phyloP scores from a whole-genome alignment of 345 rosid species.

The Draba incana region DNA sequence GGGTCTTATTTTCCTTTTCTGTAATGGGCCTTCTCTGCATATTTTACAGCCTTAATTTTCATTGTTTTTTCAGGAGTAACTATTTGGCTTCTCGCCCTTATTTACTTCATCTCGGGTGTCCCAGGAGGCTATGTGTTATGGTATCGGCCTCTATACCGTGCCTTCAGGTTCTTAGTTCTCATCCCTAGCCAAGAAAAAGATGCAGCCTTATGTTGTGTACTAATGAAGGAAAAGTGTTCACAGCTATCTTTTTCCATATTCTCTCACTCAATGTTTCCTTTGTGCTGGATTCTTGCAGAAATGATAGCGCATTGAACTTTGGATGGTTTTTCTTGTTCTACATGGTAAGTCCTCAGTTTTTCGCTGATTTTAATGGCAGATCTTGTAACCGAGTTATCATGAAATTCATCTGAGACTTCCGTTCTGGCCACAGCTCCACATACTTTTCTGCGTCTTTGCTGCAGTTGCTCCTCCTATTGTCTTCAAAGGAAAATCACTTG shows the following conservation, averaged over 20 bases:
- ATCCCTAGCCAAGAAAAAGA: not conserved
- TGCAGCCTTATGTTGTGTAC: not conserved
- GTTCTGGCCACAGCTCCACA: slow-evolving; percentile 63
- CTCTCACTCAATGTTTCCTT: not conserved
- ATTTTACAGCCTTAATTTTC: slow-evolving; percentile 3
- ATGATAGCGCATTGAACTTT: slow-evolving; percentile 79
- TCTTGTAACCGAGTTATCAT: not conserved
- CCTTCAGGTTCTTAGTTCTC: slow-evolving; percentile 62
- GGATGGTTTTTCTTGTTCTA: slow-evolving; percentile 90
- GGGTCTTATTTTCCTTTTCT: not conserved
- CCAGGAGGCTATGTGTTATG: slow-evolving; percentile 92
- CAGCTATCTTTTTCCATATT: not conserved
- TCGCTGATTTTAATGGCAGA: not conserved
- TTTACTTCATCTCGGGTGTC: slow-evolving; percentile 89
- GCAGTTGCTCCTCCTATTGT: slow-evolving; percentile 95
- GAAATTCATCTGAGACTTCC: slow-evolving; percentile 16
- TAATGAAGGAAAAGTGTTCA: not conserved
- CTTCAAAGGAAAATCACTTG: slow-evolving; percentile 93
- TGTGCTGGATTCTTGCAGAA: slow-evolving; percentile 55
- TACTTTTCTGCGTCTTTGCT: slow-evolving; percentile 76
- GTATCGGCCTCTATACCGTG: slow-evolving; percentile 97
- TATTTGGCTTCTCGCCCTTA: slow-evolving; percentile 92
- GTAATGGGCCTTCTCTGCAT: slow-evolving; percentile 12
- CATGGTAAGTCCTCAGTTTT: slow-evolving; percentile 48
- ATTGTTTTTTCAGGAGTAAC: slow-evolving; percentile 56